Evolutionary conservation across 768 basidiomycete species (phyloP), one percentile per base, ranked within the genome.

Genomic region (Amanita exitialis): DNA sequence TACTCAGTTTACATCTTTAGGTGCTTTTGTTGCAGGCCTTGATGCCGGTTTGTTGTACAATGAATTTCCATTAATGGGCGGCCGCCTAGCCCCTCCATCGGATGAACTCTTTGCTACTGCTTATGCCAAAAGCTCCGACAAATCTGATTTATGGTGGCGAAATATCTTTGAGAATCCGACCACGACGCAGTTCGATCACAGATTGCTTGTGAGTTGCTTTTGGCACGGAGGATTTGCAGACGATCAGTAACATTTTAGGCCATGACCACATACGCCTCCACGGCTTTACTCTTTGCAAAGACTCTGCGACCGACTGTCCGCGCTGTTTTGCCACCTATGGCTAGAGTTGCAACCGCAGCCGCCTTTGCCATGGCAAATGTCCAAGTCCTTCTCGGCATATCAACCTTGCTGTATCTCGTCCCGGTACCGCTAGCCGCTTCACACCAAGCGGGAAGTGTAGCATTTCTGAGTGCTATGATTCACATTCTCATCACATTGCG

Each of bases 11-110:
- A 1, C 23, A 18, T 20, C 42, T 48, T 1, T 62, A 95, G 95
- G 96, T 47, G 96, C 96, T 4, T 98, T 99, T 59, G 96, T 99
- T 25, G 96, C 96, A 34, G 96, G 96, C 12, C 74, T 99, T 38
- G 96, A 99, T 64, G 96, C 96, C 1, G 96, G 96, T 12, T 68
- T 99, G 49, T 64, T 93, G n/a, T 98, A 98, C 69, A 99, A 99
- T 62, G 95, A 98, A 62, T 99, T 96, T 70, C 96, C 96, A 0
- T 68, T 86, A 4, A 99, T 99, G 95, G 95, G 91, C 34, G 93
- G 87, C 6, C 76, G 82, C 13, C 65, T 97, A 13, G 77, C 79
- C 3, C 96, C 96, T 3, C 92, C 93, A 0, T 54, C 70, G 6
- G 78, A 83, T 34, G 96, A 98, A 64, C 76, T 99, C 21, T 80